Percentiles rank a stretch among this genome's conserved stretches.
These are phyloP conservation scores for Dovyalis caffra DNA, from an alignment of 345 rosid species.

Conservation along the genomic window DNA sequence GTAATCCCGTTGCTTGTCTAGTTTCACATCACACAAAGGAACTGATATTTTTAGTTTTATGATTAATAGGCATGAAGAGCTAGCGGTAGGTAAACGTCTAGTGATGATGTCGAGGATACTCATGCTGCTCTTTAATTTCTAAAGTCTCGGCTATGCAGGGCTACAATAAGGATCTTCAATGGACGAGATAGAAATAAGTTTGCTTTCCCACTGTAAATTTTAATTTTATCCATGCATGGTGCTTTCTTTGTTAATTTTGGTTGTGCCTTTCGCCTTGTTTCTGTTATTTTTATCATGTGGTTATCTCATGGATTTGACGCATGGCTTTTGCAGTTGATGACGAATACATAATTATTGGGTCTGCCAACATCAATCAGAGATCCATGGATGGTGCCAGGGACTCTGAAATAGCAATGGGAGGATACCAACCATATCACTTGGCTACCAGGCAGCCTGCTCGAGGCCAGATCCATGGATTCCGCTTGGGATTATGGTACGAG, in stretches of 20 bases:
- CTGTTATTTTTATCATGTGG: neutral
- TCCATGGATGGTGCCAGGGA: constrained; percentile 99
- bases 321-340: constrained; percentile 71
- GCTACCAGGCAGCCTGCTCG: constrained; percentile 71
- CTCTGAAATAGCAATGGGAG: constrained; percentile 99
- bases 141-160: too few species aligned
- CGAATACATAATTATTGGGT: constrained; percentile 91
- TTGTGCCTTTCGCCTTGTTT: neutral
- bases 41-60: too few species aligned
- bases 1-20: too few species aligned
- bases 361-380: constrained; percentile 97
- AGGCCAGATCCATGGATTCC: constrained; percentile 96
- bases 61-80: too few species aligned
- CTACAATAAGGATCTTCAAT: too few species aligned
- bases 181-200: neutral
- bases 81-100: too few species aligned
- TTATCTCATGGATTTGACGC: neutral
- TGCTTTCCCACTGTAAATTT: neutral
- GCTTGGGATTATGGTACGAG: constrained; percentile 92
- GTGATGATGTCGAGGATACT: too few species aligned
- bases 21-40: too few species aligned
- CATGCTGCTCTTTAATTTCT: too few species aligned
- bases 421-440: constrained; percentile 84
- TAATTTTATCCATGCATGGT: neutral
- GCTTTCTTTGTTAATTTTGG: neutral